phyloP scores from a whole-genome alignment of 164 flowering plant genomes.

The Chloranthus sessilifolius region DNA sequence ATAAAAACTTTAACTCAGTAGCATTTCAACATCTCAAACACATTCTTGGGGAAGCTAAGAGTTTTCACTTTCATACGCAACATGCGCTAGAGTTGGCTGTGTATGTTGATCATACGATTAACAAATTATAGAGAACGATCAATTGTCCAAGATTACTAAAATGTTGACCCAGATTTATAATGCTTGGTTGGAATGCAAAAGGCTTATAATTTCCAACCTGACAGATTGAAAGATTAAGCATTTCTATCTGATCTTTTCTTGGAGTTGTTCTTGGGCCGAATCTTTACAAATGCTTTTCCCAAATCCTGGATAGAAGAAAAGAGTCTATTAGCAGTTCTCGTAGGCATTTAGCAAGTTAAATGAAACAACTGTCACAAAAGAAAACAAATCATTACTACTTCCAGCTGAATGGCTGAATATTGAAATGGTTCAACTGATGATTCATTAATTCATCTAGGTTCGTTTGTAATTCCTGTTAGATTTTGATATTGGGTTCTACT shows the following conservation, averaged over 20 bases:
- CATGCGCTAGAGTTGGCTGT: too few species aligned
- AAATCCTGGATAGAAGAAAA: constrained; percentile 37
- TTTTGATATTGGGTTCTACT: background rate
- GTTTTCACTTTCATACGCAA: too few species aligned
- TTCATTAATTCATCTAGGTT: background rate
- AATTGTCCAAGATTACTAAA: too few species aligned
- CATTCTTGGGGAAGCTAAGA: too few species aligned
- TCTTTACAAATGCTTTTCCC: constrained; percentile 57
- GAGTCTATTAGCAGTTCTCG: background rate
- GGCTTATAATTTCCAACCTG: too few species aligned
- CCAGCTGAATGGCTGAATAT: background rate
- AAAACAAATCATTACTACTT: background rate
- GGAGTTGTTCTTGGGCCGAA: constrained; percentile 68
- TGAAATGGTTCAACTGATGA: background rate
- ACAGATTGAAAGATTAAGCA: constrained; percentile 2
- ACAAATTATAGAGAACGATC: too few species aligned
- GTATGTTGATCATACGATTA: too few species aligned
- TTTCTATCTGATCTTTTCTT: constrained; percentile 35
- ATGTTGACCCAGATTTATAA: too few species aligned
- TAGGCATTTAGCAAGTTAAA: background rate
- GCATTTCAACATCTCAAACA: too few species aligned
- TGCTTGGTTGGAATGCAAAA: too few species aligned
- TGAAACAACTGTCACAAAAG: background rate
- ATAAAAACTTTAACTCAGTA: too few species aligned
- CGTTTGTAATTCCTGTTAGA: background rate